Conservation (phyloP, 2,329 filamentous ascomycete genomes). For the Botrytis fragariae region DNA sequence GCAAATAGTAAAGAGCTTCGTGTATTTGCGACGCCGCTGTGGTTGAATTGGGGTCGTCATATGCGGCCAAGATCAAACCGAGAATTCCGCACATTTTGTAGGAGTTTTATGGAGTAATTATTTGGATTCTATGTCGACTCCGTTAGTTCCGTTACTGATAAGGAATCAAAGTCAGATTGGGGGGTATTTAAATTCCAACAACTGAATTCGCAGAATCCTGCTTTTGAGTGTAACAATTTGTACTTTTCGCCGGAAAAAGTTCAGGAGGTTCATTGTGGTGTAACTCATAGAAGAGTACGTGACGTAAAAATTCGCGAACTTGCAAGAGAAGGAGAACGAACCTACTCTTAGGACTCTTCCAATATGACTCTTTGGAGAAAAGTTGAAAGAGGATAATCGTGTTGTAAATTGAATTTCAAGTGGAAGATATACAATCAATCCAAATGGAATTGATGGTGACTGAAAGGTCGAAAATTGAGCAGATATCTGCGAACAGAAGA, state of each 20-base stretch:
- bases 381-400: not conserved
- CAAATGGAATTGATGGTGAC: not conserved
- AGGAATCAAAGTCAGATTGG: not conserved
- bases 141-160: constrained; percentile 20
- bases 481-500: constrained; percentile 8
- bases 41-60: constrained; percentile 45
- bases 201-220: constrained; percentile 29
- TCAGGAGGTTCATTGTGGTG: not conserved
- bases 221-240: constrained; percentile 38
- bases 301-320: not conserved
- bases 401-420: not conserved
- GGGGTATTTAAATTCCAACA: constrained; percentile 23
- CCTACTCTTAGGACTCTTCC: not conserved
- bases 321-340: not conserved
- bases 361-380: not conserved
- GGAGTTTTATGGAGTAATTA: not conserved
- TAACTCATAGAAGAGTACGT: not conserved
- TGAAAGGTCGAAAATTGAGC: not conserved
- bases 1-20: constrained; percentile 69
- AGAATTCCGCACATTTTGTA: constrained; percentile 60
- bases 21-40: constrained; percentile 64
- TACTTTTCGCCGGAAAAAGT: constrained; percentile 32
- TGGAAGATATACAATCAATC: not conserved
- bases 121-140: constrained; percentile 1
- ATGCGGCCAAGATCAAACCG: constrained; percentile 58